Evolutionary conservation across 805 yeast species (phyloP).

Genomic region (Hyphopichia homilentoma): DNA sequence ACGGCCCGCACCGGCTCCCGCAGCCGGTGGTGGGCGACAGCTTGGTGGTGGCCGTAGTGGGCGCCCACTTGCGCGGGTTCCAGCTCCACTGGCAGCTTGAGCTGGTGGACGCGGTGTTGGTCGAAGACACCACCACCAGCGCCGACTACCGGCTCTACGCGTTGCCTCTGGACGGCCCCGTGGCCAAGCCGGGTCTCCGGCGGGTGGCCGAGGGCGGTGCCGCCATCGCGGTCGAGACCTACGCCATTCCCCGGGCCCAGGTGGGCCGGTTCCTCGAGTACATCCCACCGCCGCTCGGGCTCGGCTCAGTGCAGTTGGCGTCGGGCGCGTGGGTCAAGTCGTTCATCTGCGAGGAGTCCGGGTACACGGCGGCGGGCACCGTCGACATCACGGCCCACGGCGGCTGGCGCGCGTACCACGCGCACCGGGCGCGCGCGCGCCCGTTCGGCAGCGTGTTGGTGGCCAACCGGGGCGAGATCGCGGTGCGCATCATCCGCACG

Average conservation of each 20-base stretch:
- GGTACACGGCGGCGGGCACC: constrained; percentile 70
- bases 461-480: constrained; percentile 97
- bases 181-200: constrained; percentile 86
- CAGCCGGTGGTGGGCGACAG: constrained; percentile 23
- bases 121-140: constrained; percentile 66
- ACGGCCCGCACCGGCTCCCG: constrained; percentile 40
- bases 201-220: constrained; percentile 57
- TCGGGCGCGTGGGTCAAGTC: constrained; percentile 86
- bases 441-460: constrained; percentile 85
- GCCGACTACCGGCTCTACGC: constrained; percentile 74
- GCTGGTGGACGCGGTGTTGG: constrained; percentile 71
- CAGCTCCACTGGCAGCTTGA: constrained; percentile 93
- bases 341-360: constrained; percentile 89
- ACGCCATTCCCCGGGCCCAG: constrained; percentile 70
- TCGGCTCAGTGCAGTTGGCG: constrained; percentile 84
- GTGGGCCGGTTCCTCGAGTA: constrained; percentile 82
- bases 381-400: constrained; percentile 82
- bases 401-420: constrained; percentile 76
- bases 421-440: constrained; percentile 32
- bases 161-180: constrained; percentile 75
- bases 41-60: constrained; percentile 87
- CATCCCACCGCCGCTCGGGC: constrained; percentile 95
- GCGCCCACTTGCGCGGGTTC: constrained; percentile 88
- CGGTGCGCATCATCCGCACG: constrained; percentile 89
- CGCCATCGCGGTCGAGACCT: constrained; percentile 72